phyloP scores from a whole-genome alignment of 805 yeast species.

The Saccharomycopsis fodiens region DNA sequence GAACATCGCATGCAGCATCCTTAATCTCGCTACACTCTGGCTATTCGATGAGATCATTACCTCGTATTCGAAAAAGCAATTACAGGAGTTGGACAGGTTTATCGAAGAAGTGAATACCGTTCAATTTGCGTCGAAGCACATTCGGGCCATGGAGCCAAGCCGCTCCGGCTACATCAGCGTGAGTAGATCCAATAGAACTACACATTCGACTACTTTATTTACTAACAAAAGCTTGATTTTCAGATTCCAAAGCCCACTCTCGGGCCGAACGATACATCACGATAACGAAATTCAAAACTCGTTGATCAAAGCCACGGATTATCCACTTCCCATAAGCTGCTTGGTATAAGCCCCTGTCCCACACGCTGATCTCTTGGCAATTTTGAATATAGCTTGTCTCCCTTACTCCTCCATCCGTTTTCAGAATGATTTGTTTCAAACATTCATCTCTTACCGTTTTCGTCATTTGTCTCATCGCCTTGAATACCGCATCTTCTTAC shows the following conservation, averaged over 20 bases:
- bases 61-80: conserved; percentile 24
- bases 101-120: conserved; percentile 29
- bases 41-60: conserved; percentile 28
- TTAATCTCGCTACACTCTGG: conserved; percentile 36
- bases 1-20: conserved; percentile 31
- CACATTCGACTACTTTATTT: conserved; percentile 2
- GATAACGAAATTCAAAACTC: too few species aligned
- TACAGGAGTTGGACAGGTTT: conserved; percentile 37
- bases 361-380: too few species aligned
- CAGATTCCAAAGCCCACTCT: conserved; percentile 41
- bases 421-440: too few species aligned
- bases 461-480: too few species aligned
- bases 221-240: conserved; percentile 38
- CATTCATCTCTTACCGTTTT: too few species aligned
- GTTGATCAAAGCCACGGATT: too few species aligned
- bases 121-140: conserved; percentile 22
- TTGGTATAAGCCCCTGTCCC: too few species aligned
- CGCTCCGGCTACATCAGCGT: conserved; percentile 47
- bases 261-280: too few species aligned
- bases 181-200: conserved; percentile 24
- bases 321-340: too few species aligned
- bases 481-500: too few species aligned
- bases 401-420: too few species aligned
- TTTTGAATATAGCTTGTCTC: too few species aligned
- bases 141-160: conserved; percentile 43